phyloP scores from a whole-genome alignment of 805 yeast species.

The Candida mattraensis region DNA sequence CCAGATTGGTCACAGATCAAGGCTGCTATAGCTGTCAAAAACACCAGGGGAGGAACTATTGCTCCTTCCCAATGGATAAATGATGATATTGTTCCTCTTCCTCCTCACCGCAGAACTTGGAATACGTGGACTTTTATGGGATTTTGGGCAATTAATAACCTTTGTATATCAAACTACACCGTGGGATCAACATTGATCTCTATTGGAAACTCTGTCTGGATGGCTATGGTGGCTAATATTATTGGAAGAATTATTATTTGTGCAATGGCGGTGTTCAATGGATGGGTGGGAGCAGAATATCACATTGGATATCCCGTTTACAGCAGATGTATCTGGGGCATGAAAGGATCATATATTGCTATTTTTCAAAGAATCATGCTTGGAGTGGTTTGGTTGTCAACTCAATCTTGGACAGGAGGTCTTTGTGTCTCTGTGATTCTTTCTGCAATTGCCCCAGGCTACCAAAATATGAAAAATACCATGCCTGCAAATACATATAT shows the following conservation, averaged over 20 bases:
- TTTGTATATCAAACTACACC: conserved; percentile 24
- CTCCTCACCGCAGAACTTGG: conserved; percentile 48
- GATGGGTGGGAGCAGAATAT: conserved; percentile 49
- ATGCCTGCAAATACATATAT: conserved; percentile 27
- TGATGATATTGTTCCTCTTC: conserved; percentile 45
- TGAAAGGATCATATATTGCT: conserved; percentile 44
- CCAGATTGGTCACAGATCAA: conserved; percentile 4
- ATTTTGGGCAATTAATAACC: conserved; percentile 41
- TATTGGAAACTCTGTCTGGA: conserved; percentile 29
- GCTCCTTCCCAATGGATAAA: conserved; percentile 23
- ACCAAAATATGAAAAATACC: conserved; percentile 25
- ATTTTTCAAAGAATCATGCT: conserved; percentile 43
- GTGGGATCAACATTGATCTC: conserved; percentile 23
- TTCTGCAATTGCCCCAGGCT: conserved; percentile 39
- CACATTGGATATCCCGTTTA: conserved; percentile 50
- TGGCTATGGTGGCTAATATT: conserved; percentile 43
- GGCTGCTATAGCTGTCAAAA: conserved; percentile 5
- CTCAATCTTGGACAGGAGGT: conserved; percentile 50
- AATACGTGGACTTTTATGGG: conserved; percentile 40
- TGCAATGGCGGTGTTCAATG: conserved; percentile 44
- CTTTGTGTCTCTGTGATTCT: conserved; percentile 40
- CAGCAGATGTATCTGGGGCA: conserved; percentile 45
- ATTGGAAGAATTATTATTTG: conserved; percentile 49
- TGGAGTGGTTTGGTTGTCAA: conserved; percentile 45
- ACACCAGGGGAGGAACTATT: conserved; percentile 4